Percentiles rank a stretch among this genome's conserved stretches.
Conservation (phyloP, 306 rosid genomes). For the Cicer chorassanicum region DNA sequence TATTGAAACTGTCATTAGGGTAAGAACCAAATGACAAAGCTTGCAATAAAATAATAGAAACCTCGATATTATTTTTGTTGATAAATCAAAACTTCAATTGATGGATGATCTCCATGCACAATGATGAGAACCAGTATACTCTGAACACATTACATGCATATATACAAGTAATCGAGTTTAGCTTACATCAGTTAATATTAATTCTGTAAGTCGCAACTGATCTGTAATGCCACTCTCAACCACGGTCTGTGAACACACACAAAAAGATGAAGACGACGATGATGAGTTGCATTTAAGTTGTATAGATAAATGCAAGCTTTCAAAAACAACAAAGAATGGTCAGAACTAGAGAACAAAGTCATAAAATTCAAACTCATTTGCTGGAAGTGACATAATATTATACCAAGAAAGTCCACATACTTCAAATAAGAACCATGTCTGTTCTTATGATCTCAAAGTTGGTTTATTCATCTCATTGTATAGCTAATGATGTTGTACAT, state of each 20-base stretch:
- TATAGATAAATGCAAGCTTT: slow-evolving; percentile 13
- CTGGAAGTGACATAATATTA: slow-evolving; percentile 6
- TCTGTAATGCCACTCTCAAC: slow-evolving; percentile 84
- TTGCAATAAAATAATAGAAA: slow-evolving; percentile 8
- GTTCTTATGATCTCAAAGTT: background rate
- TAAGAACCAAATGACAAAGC: background rate
- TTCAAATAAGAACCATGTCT: slow-evolving; percentile 7
- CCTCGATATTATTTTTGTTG: background rate
- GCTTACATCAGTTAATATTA: slow-evolving; percentile 84
- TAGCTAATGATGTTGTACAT: no score
- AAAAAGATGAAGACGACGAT: background rate
- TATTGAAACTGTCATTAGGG: background rate
- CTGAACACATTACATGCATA: slow-evolving; percentile 31
- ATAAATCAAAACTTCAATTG: background rate
- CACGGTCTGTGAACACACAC: slow-evolving; percentile 59
- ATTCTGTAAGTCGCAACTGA: slow-evolving; percentile 83
- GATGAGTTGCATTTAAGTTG: slow-evolving; percentile 10
- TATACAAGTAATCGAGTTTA: slow-evolving; percentile 23
- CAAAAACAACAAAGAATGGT: background rate
- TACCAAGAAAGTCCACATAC: background rate
- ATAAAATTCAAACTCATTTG: slow-evolving; percentile 2
- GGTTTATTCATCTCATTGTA: no score
- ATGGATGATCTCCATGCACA: background rate
- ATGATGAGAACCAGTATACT: slow-evolving; percentile 33
- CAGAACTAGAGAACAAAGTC: background rate